phyloP scores from a whole-genome alignment of 306 rosid genomes.

The Comarum palustre region DNA sequence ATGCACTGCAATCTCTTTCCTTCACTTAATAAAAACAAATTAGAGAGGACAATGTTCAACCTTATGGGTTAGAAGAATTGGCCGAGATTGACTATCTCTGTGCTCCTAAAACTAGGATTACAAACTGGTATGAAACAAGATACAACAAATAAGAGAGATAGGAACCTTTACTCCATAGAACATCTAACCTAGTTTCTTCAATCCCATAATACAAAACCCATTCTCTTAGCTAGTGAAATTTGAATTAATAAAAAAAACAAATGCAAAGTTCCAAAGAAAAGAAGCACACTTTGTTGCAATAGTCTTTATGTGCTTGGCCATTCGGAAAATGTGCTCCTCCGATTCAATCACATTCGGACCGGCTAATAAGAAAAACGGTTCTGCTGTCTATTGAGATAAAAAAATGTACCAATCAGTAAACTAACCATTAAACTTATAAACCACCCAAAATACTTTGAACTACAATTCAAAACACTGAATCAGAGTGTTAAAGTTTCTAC shows the following conservation, averaged over 20 bases:
- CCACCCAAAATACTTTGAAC: not conserved
- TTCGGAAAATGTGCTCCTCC: slow-evolving; percentile 71
- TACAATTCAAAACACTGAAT: not conserved
- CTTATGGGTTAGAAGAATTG: not conserved
- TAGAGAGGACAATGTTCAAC: not conserved
- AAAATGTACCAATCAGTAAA: slow-evolving; percentile 16
- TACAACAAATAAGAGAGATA: not conserved
- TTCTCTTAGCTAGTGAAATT: not conserved
- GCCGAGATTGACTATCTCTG: not conserved
- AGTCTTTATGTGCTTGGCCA: slow-evolving; percentile 71
- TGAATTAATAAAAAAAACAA: too few relatives aligned
- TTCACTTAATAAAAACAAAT: not conserved
- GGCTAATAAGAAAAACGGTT: slow-evolving; percentile 82
- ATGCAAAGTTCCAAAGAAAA: slow-evolving; percentile 4
- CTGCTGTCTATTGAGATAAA: slow-evolving; percentile 52
- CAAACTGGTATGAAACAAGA: not conserved
- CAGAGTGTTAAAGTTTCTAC: slow-evolving; percentile 7
- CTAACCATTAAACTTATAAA: slow-evolving; percentile 10
- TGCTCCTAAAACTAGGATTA: not conserved
- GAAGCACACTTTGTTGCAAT: slow-evolving; percentile 62
- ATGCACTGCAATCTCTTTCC: not conserved
- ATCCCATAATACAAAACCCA: not conserved
- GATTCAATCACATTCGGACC: slow-evolving; percentile 98
- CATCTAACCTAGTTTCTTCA: not conserved
- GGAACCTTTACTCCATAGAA: not conserved